These are phyloP conservation scores for Serendipita indica DNA, from an alignment of 768 basidiomycete species.

Conservation along the genomic window DNA sequence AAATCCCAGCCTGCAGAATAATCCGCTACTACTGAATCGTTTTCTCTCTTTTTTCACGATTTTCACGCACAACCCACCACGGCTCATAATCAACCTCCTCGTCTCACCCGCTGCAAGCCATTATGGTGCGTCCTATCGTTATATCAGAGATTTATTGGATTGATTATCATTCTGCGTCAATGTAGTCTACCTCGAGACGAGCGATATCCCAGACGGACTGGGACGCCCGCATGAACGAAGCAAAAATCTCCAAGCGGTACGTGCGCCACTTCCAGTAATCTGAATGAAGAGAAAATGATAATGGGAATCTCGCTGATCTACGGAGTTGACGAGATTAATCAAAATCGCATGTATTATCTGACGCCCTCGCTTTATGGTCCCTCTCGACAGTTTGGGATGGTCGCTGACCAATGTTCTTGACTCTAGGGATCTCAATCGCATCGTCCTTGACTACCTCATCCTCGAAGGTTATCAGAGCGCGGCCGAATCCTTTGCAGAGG, in stretches of 20 bases:
- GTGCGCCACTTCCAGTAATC: constrained; percentile 25
- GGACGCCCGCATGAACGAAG: constrained; percentile 69
- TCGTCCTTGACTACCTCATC: constrained; percentile 95
- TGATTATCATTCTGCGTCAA: too few relatives aligned
- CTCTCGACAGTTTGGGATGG: constrained; percentile 9
- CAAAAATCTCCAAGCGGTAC: constrained; percentile 79
- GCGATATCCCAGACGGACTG: constrained; percentile 69
- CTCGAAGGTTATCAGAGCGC: constrained; percentile 96
- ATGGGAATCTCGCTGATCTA: constrained; percentile 99
- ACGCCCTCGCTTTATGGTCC: constrained; percentile 22
- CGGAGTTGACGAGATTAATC: constrained; percentile 46
- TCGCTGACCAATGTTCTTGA: constrained; percentile 17
- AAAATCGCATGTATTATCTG: constrained; percentile 85
- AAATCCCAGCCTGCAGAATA: not conserved
- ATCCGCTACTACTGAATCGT: not conserved
- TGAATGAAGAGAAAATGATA: constrained; percentile 51
- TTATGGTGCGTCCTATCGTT: constrained; percentile 1
- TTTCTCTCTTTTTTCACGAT: not conserved
- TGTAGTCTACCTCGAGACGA: constrained; percentile 38
- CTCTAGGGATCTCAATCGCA: constrained; percentile 75
- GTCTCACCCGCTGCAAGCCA: too few relatives aligned
- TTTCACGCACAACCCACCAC: not conserved
- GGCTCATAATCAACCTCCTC: too few relatives aligned
- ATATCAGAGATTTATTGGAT: not conserved
- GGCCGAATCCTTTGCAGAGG: constrained; percentile 85